Evolutionary conservation across 2,329 filamentous ascomycete genomes (phyloP), one percentile per base, ranked within the genome.

Genomic region (Septoria petroselini): DNA sequence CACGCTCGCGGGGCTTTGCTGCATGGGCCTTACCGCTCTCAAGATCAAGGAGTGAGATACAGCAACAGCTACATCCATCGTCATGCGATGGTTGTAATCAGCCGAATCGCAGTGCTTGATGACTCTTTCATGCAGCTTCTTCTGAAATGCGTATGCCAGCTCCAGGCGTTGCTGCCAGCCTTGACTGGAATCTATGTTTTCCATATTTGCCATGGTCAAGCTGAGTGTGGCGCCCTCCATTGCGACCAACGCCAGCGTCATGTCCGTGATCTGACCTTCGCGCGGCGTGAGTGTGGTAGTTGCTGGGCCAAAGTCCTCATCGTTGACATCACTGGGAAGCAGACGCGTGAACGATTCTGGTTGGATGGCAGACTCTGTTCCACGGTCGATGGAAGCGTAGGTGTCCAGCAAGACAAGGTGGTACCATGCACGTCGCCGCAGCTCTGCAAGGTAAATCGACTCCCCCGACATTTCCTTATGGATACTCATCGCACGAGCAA

Each of bases 361-460:
- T 15, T 50, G 51, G 9, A 65, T 63, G 1, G 65, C 51, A 4
- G 56, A 54, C 17, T 63, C 60, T 7, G 64, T 61, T 7, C 63
- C 65, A n/a, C 65, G 60, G 39, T 68, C 66, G 34, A 61, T 53
- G 1, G 61, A 61, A 7, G 58, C 44, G 34, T 61, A 65, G 14
- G 58, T 56, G 41, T 68, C 65, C 12, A 67, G 42, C 5, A 67
- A 61, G 11, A 64, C 55, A 4, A 69, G 55, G 2, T 53, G 51
- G 42, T 64, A 61, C 65, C 66, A 69, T 8, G 64, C 34, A 7
- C 66, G 59, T 8, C 65, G 60, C 14, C 63, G 53, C n/a, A 66
- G 53, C 49, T 69, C 65, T 5, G 53, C 58, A 14, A 62, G 51
- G 50, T 60, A 68, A 1, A 61, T 50, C 0, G 62, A 52, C 31